These are phyloP conservation scores for Clavispora carvajalis DNA, from an alignment of 805 yeast species.

Conservation along the genomic window DNA sequence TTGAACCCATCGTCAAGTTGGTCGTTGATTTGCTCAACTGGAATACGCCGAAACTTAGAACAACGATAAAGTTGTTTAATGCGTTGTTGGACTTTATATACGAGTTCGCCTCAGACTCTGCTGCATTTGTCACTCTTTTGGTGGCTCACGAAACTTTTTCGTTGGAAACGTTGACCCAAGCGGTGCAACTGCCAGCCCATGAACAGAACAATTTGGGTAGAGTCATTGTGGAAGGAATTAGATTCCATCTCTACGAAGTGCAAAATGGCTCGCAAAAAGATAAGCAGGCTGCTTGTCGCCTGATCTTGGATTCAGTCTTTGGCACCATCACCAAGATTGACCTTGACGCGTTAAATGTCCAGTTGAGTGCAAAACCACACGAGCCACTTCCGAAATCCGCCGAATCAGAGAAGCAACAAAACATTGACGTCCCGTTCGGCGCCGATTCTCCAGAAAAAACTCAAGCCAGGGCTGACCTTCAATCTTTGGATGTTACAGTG, in stretches of 20 bases:
- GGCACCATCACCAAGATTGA: constrained; percentile 23
- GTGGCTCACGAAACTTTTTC: constrained; percentile 12
- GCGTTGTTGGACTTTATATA: constrained; percentile 52
- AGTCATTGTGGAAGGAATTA: constrained; percentile 38
- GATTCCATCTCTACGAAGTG: constrained; percentile 37
- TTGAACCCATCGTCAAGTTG: constrained; percentile 35
- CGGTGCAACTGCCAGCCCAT: constrained; percentile 11
- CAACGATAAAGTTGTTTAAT: constrained; percentile 44
- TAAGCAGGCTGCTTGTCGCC: constrained; percentile 16
- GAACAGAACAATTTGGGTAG: constrained; percentile 24
- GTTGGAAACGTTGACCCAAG: constrained; percentile 15
- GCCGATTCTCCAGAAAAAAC: constrained; percentile 33
- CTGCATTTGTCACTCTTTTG: constrained; percentile 42
- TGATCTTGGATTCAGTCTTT: constrained; percentile 19
- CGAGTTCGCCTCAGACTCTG: constrained; percentile 56
- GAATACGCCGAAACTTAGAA: constrained; percentile 29
- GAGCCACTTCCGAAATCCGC: constrained; percentile 23
- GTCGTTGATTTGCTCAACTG: constrained; percentile 33
- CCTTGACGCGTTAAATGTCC: constrained; percentile 12
- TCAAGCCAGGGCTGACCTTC: constrained; percentile 47
- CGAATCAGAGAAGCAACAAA: constrained; percentile 14
- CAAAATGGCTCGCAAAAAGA: constrained; percentile 10
- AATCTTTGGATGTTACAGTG: constrained; percentile 62
- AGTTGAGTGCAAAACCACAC: constrained; percentile 25
- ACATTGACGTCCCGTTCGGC: constrained; percentile 20